Base-by-base conservation (phyloP, 352 stramenopile genomes). In the Globisporangium cederbergense region DNA sequence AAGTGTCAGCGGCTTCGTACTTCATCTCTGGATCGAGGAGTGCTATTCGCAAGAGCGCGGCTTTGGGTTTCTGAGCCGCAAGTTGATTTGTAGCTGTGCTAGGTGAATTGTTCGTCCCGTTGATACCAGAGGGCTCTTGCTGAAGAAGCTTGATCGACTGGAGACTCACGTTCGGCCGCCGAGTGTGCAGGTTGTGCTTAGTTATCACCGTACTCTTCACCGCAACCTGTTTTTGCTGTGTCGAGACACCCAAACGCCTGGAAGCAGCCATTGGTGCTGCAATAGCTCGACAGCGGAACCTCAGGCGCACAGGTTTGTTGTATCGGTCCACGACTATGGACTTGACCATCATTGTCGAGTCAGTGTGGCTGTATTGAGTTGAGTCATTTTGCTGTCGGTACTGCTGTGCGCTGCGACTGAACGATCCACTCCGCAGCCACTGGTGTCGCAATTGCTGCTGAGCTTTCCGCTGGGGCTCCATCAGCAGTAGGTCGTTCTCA, bases 1-100 rank as follows among this genome's bases (percentile, higher is more conserved):
- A 71, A 18, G 93, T 96, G 59, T 97, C 93, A 3, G 86, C 91
- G n/a, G 83, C 93, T 18, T 81, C 66, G 64, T 92, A 98, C 6
- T 65, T 78, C 22, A 89, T 53, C 2, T 79, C 74, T 3, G 79
- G 70, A 10, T 81, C 67, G 22, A 78, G 45, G 1, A 96, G 66
- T 11, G 71, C 68, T 25, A 97, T 63, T 45, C 88, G 77, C 4
- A 90, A 66, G 2, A 74, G 64, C 64, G 83, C 61, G 34, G 71
- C 58, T n/a, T 76, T 59, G 36, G 49, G 69, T 25, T 14, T 49
- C 16, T n/a, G 18, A 16, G 14, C 4, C 1, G 45, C 32, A 11
- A 13, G 3, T 30, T 30, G 43, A 32, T 40, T 25, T 10, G 36
- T 46, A 38, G 28, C 22, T 13, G 2, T 13, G n/a, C 20, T 32